Percentiles rank a stretch among this genome's conserved stretches.
Conservation (phyloP, 805 yeast genomes). For the Lachancea mirantina region DNA sequence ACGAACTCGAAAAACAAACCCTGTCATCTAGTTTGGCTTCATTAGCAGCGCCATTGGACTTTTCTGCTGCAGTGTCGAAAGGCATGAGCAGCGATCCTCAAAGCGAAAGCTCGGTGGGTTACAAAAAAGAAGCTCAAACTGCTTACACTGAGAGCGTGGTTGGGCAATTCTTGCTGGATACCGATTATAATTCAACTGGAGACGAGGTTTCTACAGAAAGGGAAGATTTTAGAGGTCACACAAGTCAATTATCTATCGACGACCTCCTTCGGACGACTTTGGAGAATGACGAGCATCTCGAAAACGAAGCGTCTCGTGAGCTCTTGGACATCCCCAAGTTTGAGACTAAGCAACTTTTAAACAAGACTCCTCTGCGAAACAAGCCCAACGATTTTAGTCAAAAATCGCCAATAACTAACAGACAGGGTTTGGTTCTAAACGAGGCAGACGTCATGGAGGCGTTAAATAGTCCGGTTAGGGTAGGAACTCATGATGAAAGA, state of each 20-base stretch:
- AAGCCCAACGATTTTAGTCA: constrained; percentile 10
- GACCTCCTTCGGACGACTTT: constrained; percentile 21
- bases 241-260: constrained; percentile 13
- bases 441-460: constrained; percentile 7
- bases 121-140: too few species aligned
- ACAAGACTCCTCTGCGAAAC: constrained; percentile 23
- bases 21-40: constrained; percentile 4
- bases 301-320: neutral
- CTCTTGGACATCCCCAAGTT: constrained; percentile 1
- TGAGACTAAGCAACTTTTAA: constrained; percentile 9
- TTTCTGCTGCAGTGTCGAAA: constrained; percentile 7
- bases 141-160: constrained; percentile 22
- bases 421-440: constrained; percentile 15
- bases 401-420: constrained; percentile 16
- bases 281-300: constrained; percentile 12
- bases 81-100: too few species aligned
- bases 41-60: constrained; percentile 11
- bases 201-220: constrained; percentile 7
- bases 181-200: constrained; percentile 8
- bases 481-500: neutral
- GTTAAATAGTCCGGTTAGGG: constrained; percentile 6
- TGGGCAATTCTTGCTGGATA: constrained; percentile 20
- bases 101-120: too few species aligned
- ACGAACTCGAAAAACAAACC: constrained; percentile 1
- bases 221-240: constrained; percentile 2